phyloP scores from a whole-genome alignment of 192 early-diverging fungal species.

The Coemansia sp. region DNA sequence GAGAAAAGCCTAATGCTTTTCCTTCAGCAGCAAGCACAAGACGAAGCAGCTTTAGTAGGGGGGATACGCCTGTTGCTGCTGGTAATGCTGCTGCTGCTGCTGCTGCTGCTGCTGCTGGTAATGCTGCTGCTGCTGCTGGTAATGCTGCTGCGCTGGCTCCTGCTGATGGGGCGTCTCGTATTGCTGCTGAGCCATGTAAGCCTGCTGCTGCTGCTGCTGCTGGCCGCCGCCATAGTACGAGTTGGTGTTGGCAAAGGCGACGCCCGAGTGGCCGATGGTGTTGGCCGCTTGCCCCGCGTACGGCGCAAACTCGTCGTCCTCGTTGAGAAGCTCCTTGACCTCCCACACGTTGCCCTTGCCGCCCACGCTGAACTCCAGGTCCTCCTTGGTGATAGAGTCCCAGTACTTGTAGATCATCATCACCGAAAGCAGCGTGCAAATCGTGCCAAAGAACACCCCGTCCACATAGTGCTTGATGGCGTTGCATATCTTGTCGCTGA shows the following conservation, averaged over 20 bases:
- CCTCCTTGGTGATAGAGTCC: conserved; percentile 99
- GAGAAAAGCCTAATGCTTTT: neutral
- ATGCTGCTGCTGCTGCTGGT: conserved; percentile 9
- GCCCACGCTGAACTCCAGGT: conserved; percentile 88
- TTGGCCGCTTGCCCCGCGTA: conserved; percentile 53
- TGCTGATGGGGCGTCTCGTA: conserved; percentile 13
- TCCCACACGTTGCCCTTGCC: conserved; percentile 80
- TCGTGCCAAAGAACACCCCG: conserved; percentile 95
- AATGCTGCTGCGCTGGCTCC: conserved; percentile 19
- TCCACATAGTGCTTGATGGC: conserved; percentile 94
- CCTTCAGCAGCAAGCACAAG: too few relatives aligned
- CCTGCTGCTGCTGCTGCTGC: conserved; percentile 21
- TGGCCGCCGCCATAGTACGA: conserved; percentile 39
- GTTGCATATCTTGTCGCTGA: conserved; percentile 83
- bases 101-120: conserved; percentile 5
- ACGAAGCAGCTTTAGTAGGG: conserved; percentile 19
- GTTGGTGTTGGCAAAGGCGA: conserved; percentile 54
- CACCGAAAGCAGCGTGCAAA: conserved; percentile 86
- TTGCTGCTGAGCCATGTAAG: conserved; percentile 17
- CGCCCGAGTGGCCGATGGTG: conserved; percentile 52
- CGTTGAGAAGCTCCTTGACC: conserved; percentile 70
- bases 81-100: neutral
- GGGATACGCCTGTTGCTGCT: conserved; percentile 28
- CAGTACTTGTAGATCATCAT: conserved; percentile 99
- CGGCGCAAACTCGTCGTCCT: conserved; percentile 56